Percentiles rank a stretch among this genome's conserved stretches.
Evolutionary conservation across 495 filamentous ascomycete species (phyloP).

Genomic region (Penicillium egyptiacum): DNA sequence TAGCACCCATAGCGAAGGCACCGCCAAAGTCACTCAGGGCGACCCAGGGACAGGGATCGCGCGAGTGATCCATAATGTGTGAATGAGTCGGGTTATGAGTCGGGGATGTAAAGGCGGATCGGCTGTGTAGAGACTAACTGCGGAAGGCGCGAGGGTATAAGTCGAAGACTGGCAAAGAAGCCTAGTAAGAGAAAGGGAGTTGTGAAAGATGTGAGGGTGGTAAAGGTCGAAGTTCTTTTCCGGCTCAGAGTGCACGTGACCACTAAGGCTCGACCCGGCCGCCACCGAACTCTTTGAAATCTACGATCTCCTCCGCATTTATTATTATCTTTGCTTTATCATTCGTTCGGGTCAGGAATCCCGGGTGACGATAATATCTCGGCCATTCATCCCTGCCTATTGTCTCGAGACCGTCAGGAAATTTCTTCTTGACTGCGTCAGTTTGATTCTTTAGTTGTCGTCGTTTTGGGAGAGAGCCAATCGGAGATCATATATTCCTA

Average conservation of each 20-base stretch:
- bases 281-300: neutral
- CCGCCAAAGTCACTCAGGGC: slow-evolving; percentile 95
- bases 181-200: neutral
- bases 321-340: neutral
- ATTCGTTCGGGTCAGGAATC: neutral
- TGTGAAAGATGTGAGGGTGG: neutral
- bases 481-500: neutral
- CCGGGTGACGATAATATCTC: neutral
- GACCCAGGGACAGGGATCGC: slow-evolving; percentile 97
- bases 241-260: neutral
- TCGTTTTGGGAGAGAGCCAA: neutral
- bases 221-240: neutral
- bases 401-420: neutral
- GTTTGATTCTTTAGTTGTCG: neutral
- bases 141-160: neutral
- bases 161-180: neutral
- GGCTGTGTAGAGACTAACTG: neutral
- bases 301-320: neutral
- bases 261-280: neutral
- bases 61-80: slow-evolving; percentile 79
- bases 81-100: neutral
- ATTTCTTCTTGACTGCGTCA: neutral
- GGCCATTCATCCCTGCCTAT: neutral
- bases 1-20: slow-evolving; percentile 93
- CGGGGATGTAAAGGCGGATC: neutral